phyloP scores from a whole-genome alignment of 73 alveolate genomes.

The Tetrahymena elliotti region DNA sequence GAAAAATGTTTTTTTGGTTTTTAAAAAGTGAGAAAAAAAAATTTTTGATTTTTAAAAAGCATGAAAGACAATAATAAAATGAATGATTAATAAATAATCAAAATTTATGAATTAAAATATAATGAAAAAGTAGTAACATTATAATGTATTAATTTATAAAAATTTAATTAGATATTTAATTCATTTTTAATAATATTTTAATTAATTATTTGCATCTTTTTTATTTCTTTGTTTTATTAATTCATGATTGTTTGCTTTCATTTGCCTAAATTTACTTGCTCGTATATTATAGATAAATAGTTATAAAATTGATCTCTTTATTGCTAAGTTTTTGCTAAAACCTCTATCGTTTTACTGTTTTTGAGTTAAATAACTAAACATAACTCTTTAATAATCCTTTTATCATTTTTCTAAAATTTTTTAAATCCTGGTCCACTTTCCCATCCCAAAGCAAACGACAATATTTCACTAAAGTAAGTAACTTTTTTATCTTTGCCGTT shows the following conservation, averaged over 20 bases:
- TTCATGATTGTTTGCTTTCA: not conserved
- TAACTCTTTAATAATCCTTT: not conserved
- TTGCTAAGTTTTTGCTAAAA: not conserved
- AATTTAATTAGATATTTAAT: no score
- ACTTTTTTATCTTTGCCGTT: not conserved
- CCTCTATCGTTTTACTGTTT: not conserved
- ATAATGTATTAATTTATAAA: no score
- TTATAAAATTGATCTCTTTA: not conserved
- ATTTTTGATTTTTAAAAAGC: no score
- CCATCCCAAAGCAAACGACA: not conserved
- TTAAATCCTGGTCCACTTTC: not conserved
- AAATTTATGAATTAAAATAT: no score
- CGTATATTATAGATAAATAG: not conserved
- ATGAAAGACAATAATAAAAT: no score
- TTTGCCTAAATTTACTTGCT: not conserved
- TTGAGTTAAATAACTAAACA: not conserved
- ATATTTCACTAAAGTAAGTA: not conserved
- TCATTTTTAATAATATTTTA: no score
- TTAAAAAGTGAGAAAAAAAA: no score
- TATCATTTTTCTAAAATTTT: not conserved
- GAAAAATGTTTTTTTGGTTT: no score
- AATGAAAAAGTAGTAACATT: no score
- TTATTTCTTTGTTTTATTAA: not conserved
- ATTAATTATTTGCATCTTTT: no score
- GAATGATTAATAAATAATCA: no score